Base-by-base conservation (phyloP, 1,284 basidiomycete genomes). In the Puccinia coronata region DNA sequence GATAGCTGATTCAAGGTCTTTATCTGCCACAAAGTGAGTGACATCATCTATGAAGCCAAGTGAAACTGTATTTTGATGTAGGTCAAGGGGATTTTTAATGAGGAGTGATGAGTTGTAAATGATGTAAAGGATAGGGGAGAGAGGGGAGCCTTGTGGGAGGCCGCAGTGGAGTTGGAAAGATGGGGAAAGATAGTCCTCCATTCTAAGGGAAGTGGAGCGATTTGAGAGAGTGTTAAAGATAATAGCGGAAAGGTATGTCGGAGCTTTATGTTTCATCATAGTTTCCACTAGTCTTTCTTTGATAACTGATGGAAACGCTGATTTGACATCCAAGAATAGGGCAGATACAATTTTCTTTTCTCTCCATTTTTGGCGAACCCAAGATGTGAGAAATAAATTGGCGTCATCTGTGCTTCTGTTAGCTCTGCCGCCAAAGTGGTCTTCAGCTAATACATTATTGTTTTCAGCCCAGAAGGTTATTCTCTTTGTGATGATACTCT, bases 271-370 rank as follows among this genome's bases (percentile, higher is more conserved):
- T n/a, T 16, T 39, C 23, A 9, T 28, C 18, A 78, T 39, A 18
- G 25, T 67, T 28, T 51, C n/a, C 23, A 49, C 20, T 2, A 78
- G 49, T 1, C 49, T 12, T 36, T 78, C 47, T 41, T 34, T 65
- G n/a, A 67, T 20, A 0, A 78, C 63, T 39, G 51, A 53, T 23
- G 63, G 76, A 51, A 23, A 78, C 6, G 76, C 76, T 20, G 63
- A 67, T 65, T 70, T 78, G 8, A 78, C 63, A 78, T 78, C 76
- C 20, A 78, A 59, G 39, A 70, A 78, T 3, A 77, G 61, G 18
- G 59, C 61, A 6, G 25, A 12, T 3, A 77, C 75, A 16, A 67
- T 39, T 20, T 77, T 53, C 14, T 36, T 67, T 67, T 67, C 31
- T n/a, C 75, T 67, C 75, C 75, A 77, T 67, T 67, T 65, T 47